These are phyloP conservation scores for Phialophora expanda DNA, from an alignment of 2,329 filamentous ascomycete genomes.

Conservation along the genomic window DNA sequence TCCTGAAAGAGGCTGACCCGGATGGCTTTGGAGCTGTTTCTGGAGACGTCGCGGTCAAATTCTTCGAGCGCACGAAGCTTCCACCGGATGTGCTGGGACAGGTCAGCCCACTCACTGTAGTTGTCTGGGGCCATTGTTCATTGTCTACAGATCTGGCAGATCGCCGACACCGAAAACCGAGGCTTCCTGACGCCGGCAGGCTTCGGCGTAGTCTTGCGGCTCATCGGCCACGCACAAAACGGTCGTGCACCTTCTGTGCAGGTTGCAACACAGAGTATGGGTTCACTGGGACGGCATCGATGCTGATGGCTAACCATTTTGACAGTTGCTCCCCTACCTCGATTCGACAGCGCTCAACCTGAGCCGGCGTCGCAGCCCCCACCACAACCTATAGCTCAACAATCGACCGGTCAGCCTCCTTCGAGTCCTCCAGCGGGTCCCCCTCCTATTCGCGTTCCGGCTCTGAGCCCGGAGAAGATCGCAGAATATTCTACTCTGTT, in stretches of 20 bases:
- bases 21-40: slow-evolving; percentile 93
- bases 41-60: slow-evolving; percentile 92
- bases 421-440: slow-evolving; percentile 53
- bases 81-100: slow-evolving; percentile 85
- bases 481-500: slow-evolving; percentile 88
- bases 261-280: slow-evolving; percentile 74
- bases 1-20: slow-evolving; percentile 90
- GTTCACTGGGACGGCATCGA: neutral
- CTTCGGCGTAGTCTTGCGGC: slow-evolving; percentile 88
- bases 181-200: slow-evolving; percentile 90
- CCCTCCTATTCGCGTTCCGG: slow-evolving; percentile 82
- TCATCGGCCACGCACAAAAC: slow-evolving; percentile 95
- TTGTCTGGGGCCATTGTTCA: slow-evolving; percentile 16
- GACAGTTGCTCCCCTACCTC: slow-evolving; percentile 78
- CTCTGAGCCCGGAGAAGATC: slow-evolving; percentile 85
- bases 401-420: slow-evolving; percentile 57
- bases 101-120: slow-evolving; percentile 58
- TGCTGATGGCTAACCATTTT: slow-evolving; percentile 36
- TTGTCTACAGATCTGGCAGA: slow-evolving; percentile 86
- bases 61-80: slow-evolving; percentile 95
- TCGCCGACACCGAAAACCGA: slow-evolving; percentile 94
- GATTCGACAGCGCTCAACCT: slow-evolving; percentile 70
- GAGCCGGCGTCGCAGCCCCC: slow-evolving; percentile 22
- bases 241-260: slow-evolving; percentile 80
- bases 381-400: slow-evolving; percentile 56